phyloP scores from a whole-genome alignment of 345 rosid genomes.

The Lepidium didymum region DNA sequence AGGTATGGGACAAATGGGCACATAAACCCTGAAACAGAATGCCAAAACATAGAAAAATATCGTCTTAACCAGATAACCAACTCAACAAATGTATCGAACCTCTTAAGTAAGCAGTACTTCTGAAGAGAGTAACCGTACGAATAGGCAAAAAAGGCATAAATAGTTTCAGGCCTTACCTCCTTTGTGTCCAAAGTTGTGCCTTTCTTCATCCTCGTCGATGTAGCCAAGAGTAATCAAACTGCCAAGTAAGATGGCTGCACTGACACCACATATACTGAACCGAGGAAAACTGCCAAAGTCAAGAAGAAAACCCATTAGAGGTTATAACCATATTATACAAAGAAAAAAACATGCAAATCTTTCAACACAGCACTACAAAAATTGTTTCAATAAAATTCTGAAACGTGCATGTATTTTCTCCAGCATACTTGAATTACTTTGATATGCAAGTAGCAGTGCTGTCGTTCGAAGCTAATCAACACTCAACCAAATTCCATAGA shows the following conservation, averaged over 20 bases:
- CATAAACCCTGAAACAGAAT: constrained; percentile 40
- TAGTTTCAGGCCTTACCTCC: constrained; percentile 43
- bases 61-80: not conserved
- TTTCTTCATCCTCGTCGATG: constrained; percentile 51
- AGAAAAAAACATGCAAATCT: not conserved
- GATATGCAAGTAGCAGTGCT: not conserved
- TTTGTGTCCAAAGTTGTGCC: constrained; percentile 58
- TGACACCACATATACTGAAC: constrained; percentile 34
- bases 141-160: not conserved
- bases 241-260: constrained; percentile 50
- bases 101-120: not conserved
- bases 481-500: not conserved
- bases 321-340: not conserved
- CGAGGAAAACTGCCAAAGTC: constrained; percentile 36
- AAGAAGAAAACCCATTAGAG: not conserved
- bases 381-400: not conserved
- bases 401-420: not conserved
- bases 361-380: not conserved
- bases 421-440: not conserved
- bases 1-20: constrained; percentile 57
- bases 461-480: not conserved
- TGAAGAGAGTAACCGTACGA: not conserved
- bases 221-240: constrained; percentile 51
- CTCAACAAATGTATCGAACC: not conserved
- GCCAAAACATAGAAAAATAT: not conserved